phyloP scores from a whole-genome alignment of 805 yeast genomes.

The Saccharomycopsis synnaedendra region DNA sequence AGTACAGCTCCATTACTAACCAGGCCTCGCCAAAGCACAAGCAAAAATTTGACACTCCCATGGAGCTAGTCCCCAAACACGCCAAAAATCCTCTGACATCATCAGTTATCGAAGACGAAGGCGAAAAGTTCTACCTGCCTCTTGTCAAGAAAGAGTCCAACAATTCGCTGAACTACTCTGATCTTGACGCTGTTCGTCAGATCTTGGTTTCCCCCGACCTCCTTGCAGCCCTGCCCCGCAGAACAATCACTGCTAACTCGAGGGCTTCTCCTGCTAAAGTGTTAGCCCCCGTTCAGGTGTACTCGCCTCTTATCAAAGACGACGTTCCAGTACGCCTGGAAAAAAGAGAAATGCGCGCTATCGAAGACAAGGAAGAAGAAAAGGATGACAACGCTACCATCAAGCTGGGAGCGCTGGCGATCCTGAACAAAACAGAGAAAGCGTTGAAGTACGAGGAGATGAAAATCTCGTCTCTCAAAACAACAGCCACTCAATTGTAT shows the following conservation, averaged over 20 bases:
- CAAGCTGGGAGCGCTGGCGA: slow-evolving; percentile 5
- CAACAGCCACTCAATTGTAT: slow-evolving; percentile 8
- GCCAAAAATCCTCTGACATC: slow-evolving; percentile 6
- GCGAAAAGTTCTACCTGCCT: slow-evolving; percentile 15
- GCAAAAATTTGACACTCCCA: slow-evolving; percentile 8
- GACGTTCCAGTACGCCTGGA: neutral
- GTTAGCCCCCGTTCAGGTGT: neutral
- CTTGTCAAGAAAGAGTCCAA: slow-evolving; percentile 6
- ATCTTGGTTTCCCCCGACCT: slow-evolving; percentile 14
- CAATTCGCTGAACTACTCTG: slow-evolving; percentile 11
- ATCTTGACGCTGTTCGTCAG: slow-evolving; percentile 15
- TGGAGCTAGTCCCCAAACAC: neutral
- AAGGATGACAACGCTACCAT: slow-evolving; percentile 10
- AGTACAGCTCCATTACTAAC: neutral
- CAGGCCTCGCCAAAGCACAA: slow-evolving; percentile 14
- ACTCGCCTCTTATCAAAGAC: slow-evolving; percentile 11
- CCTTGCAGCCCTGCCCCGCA: slow-evolving; percentile 14
- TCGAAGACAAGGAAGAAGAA: neutral
- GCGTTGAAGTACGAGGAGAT: slow-evolving; percentile 15
- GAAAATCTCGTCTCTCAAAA: slow-evolving; percentile 9
- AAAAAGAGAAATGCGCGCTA: neutral
- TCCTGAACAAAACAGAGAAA: slow-evolving; percentile 14
- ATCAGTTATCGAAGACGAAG: slow-evolving; percentile 14
- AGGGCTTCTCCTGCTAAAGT: neutral
- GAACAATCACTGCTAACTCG: neutral